A percentile compares a stretch with the other conserved stretches of the same genome.
Conservation (phyloP, 2,329 filamentous ascomycete genomes). For the Fusarium fracticaudum region DNA sequence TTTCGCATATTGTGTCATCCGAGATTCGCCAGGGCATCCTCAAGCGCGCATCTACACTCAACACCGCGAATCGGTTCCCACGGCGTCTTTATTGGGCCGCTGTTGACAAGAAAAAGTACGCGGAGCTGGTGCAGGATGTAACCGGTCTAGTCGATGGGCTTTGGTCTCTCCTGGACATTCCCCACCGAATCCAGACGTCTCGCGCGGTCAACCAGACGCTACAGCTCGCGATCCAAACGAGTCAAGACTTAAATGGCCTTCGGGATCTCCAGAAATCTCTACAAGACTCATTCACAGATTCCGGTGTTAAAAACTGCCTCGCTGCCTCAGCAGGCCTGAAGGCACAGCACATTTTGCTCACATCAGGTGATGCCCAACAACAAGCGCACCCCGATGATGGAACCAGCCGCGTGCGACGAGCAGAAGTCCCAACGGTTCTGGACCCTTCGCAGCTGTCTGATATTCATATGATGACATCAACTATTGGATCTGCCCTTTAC, state of each 20-base stretch:
- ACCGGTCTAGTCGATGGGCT: neutral
- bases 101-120: neutral
- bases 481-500: neutral
- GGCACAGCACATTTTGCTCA: neutral
- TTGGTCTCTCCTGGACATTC: neutral
- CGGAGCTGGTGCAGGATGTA: neutral
- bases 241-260: neutral
- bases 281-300: neutral
- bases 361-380: neutral
- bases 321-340: neutral
- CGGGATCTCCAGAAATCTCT: neutral
- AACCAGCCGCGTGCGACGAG: neutral
- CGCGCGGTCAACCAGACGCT: neutral
- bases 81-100: neutral
- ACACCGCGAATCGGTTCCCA: neutral
- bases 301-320: neutral
- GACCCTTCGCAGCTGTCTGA: neutral
- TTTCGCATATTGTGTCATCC: neutral
- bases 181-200: neutral
- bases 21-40: neutral
- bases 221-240: neutral
- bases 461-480: neutral
- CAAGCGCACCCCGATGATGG: neutral
- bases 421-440: neutral
- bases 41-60: neutral